Evolutionary conservation across 305 asterid genomes (phyloP).

Genomic region (Rubia balearica): DNA sequence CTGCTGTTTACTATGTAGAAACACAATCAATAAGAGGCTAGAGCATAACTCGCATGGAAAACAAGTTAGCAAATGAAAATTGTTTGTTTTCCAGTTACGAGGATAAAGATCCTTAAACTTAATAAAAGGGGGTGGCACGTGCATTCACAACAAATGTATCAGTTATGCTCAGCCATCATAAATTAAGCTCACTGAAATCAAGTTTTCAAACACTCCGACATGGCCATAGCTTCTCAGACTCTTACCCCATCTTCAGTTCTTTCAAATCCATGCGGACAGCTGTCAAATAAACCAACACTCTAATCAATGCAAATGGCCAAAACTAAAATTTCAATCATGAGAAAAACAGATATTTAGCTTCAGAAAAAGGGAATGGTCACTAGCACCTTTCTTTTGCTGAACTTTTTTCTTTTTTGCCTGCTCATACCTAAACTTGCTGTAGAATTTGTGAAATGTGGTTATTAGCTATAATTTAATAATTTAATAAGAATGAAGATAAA

Average conservation of each 20-base stretch:
- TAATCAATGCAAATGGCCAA: slow-evolving; percentile 17
- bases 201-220: background rate
- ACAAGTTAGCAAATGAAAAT: background rate
- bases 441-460: slow-evolving; percentile 7
- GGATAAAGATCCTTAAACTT: background rate
- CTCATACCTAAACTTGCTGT: slow-evolving; percentile 85
- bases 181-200: background rate
- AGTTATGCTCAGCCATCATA: background rate
- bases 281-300: slow-evolving; percentile 36
- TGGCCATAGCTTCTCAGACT: background rate
- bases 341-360: slow-evolving; percentile 15
- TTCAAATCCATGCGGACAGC: slow-evolving; percentile 90
- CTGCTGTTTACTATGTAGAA: background rate
- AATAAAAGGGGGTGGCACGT: background rate
- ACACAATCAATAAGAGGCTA: background rate
- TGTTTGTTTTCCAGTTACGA: background rate
- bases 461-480: background rate
- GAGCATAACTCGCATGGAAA: background rate
- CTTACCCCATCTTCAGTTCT: slow-evolving; percentile 99
- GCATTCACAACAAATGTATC: slow-evolving; percentile 5
- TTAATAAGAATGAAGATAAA: background rate
- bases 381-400: slow-evolving; percentile 90
- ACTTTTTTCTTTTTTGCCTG: slow-evolving; percentile 87
- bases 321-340: slow-evolving; percentile 14
- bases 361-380: slow-evolving; percentile 29